phyloP scores from a whole-genome alignment of 441 rosid genomes.

The Viola pubescens region DNA sequence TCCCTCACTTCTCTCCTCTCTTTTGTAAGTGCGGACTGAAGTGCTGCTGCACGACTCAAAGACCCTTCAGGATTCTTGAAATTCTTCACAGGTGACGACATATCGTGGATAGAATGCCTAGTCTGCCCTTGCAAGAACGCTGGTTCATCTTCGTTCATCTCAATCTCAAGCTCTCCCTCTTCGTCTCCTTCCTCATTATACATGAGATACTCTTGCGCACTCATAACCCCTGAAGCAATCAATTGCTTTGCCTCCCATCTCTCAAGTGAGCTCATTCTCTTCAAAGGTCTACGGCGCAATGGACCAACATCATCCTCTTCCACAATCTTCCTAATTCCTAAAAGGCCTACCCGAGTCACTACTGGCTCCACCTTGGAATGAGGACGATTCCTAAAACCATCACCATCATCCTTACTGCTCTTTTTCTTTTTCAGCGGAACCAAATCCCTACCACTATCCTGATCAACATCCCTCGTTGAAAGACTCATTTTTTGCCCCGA shows the following conservation, averaged over 20 bases:
- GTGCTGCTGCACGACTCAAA: conserved; percentile 87
- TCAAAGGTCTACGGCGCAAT: conserved; percentile 50
- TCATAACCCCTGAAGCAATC: conserved; percentile 72
- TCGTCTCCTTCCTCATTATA: conserved; percentile 84
- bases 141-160: conserved; percentile 81
- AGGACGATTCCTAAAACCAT: conserved; percentile 46
- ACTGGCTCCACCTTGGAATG: conserved; percentile 43
- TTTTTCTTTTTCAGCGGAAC: conserved; percentile 54
- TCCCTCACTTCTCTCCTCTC: conserved; percentile 76
- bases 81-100: conserved; percentile 73
- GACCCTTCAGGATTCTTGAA: conserved; percentile 91
- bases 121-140: conserved; percentile 83
- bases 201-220: conserved; percentile 51
- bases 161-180: conserved; percentile 92
- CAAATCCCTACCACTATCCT: conserved; percentile 67
- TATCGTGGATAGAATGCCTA: conserved; percentile 57
- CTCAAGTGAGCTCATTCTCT: conserved; percentile 87
- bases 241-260: conserved; percentile 85
- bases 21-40: conserved; percentile 81
- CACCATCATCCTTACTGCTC: conserved; percentile 17
- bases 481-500: conserved; percentile 51
- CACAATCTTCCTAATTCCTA: conserved; percentile 47
- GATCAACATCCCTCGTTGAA: conserved; percentile 82
- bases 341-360: conserved; percentile 46
- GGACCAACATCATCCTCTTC: conserved; percentile 51